phyloP scores from a whole-genome alignment of 2,329 filamentous ascomycete species.

The Colletotrichum sp. region DNA sequence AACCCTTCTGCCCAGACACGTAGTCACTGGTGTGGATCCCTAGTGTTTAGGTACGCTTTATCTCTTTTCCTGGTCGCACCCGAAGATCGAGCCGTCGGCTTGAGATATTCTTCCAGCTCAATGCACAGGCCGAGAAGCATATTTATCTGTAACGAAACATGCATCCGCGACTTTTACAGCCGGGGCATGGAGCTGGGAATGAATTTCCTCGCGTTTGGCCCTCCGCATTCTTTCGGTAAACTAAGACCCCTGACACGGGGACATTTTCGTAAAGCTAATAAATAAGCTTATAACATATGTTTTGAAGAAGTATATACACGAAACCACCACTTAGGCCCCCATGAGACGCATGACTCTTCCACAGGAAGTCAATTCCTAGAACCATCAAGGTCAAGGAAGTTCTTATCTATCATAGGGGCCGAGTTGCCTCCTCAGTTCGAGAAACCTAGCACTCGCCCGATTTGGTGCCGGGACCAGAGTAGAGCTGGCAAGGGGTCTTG shows the following conservation, averaged over 20 bases:
- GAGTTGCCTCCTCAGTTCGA: neutral
- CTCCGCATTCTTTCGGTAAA: neutral
- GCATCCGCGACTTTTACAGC: neutral
- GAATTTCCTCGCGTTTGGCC: neutral
- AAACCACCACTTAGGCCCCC: neutral
- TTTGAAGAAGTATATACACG: conserved; percentile 5
- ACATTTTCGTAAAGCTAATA: neutral
- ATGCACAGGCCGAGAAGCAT: neutral
- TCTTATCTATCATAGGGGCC: neutral
- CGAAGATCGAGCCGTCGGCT: neutral
- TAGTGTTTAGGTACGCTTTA: neutral
- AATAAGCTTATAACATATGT: neutral
- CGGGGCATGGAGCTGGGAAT: neutral
- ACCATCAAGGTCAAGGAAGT: neutral
- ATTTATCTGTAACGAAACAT: too few species aligned
- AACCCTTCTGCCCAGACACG: neutral
- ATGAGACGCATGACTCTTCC: too few species aligned
- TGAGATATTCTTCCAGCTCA: neutral
- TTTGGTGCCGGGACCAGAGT: conserved; percentile 34
- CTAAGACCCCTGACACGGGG: neutral
- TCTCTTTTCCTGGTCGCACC: neutral
- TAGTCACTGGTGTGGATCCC: neutral
- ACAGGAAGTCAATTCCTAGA: neutral
- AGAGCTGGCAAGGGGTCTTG: conserved; percentile 26
- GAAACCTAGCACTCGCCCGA: conserved; percentile 13